Percentiles rank a stretch among this genome's conserved stretches.
Evolutionary conservation across 176 grass and related monocot genomes (phyloP).

Genomic region (Oryza officinalis): DNA sequence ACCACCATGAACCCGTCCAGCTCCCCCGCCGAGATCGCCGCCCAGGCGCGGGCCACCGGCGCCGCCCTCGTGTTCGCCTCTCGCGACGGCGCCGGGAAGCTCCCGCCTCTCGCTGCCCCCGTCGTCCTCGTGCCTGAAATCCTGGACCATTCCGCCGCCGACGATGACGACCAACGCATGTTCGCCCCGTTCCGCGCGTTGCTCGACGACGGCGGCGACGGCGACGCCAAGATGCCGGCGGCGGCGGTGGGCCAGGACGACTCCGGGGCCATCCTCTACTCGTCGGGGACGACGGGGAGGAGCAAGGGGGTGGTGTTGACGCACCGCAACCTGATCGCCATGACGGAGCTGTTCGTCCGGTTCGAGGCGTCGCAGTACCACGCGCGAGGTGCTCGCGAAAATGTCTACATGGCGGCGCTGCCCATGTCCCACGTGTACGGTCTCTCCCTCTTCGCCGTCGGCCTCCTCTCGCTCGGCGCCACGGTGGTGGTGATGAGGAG

Average conservation of each 20-base stretch:
- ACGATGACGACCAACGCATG: neutral
- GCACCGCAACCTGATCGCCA: slow-evolving; percentile 58
- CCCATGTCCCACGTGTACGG: slow-evolving; percentile 98
- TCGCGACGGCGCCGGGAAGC: neutral
- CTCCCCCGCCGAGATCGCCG: neutral
- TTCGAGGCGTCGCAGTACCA: slow-evolving; percentile 69
- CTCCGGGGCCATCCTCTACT: neutral
- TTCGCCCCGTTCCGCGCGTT: neutral
- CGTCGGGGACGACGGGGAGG: neutral
- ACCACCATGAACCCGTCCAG: neutral
- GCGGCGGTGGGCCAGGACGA: neutral
- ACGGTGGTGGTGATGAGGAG: slow-evolving; percentile 75
- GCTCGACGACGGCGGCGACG: neutral
- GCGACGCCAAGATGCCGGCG: neutral
- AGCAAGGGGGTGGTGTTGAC: slow-evolving; percentile 50
- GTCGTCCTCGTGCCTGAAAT: neutral
- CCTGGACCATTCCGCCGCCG: neutral
- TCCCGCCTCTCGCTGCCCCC: neutral
- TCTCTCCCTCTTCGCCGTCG: slow-evolving; percentile 75
- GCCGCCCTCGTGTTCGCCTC: neutral
- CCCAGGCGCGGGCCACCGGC: neutral
- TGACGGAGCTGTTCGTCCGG: slow-evolving; percentile 67
- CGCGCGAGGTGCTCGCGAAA: slow-evolving; percentile 46
- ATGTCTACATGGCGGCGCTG: slow-evolving; percentile 73
- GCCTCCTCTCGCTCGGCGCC: slow-evolving; percentile 75